These are phyloP conservation scores for Citrus sp. DNA, from an alignment of 345 rosid species.

Conservation along the genomic window DNA sequence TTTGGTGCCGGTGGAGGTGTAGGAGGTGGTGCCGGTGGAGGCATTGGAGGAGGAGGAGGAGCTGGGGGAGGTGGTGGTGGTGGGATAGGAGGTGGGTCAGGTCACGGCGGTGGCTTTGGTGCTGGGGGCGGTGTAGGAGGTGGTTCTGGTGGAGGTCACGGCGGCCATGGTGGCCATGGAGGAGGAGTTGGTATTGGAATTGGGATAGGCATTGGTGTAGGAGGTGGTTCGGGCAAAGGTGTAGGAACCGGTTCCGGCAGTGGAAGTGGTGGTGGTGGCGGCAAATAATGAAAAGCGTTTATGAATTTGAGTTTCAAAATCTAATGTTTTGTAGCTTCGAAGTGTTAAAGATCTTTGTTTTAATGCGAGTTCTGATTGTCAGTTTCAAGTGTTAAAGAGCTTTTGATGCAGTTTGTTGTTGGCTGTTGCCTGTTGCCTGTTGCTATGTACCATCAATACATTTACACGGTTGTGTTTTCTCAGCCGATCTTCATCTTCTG, in stretches of 20 bases:
- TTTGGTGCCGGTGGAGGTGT: conserved; percentile 42
- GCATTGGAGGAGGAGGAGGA: conserved; percentile 29
- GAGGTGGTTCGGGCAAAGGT: conserved; percentile 19
- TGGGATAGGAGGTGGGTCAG: conserved; percentile 55
- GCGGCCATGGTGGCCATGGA: conserved; percentile 11
- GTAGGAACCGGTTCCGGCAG: conserved; percentile 22
- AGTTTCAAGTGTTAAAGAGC: neutral
- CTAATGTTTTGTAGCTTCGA: neutral
- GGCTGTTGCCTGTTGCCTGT: too few species aligned
- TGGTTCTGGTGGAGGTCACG: conserved; percentile 6
- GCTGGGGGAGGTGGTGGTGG: conserved; percentile 47
- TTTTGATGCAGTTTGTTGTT: neutral
- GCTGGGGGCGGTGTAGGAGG: conserved; percentile 38
- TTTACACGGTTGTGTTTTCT: too few species aligned
- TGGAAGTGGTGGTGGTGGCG: conserved; percentile 20
- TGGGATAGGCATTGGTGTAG: conserved; percentile 29
- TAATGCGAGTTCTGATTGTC: neutral
- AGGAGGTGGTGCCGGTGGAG: conserved; percentile 35
- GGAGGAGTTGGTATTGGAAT: conserved; percentile 28
- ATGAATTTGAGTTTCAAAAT: neutral
- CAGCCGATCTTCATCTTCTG: neutral
- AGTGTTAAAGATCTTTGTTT: neutral
- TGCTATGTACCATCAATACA: neutral
- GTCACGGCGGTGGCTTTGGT: conserved; percentile 54
- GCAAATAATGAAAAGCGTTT: neutral